phyloP scores from a whole-genome alignment of 495 filamentous ascomycete species.

The Penicillium paxilli region DNA sequence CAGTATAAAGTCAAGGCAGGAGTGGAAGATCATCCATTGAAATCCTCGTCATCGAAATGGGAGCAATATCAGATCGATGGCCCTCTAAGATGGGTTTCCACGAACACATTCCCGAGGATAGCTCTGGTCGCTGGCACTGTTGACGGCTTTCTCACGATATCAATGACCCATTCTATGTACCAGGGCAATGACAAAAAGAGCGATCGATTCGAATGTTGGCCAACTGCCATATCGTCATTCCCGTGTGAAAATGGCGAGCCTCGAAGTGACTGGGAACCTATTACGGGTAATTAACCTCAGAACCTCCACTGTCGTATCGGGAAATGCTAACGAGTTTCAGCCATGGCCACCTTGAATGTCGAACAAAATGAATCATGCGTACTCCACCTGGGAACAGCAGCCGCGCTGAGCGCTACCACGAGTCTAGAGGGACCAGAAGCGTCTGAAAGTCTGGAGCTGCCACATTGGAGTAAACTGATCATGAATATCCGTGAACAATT shows the following conservation, averaged over 20 bases:
- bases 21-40: constrained; percentile 20
- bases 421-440: constrained; percentile 6
- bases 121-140: constrained; percentile 23
- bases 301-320: background rate
- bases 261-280: constrained; percentile 27
- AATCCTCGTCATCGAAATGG: constrained; percentile 1
- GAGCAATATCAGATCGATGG: constrained; percentile 27
- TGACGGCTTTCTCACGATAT: constrained; percentile 23
- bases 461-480: constrained; percentile 34
- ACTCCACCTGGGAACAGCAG: constrained; percentile 33
- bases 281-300: constrained; percentile 28
- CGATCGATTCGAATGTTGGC: constrained; percentile 6
- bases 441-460: background rate
- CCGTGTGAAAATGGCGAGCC: constrained; percentile 5
- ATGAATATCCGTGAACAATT: constrained; percentile 40
- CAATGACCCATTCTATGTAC: constrained; percentile 19
- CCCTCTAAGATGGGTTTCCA: constrained; percentile 36
- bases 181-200: constrained; percentile 1
- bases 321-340: constrained; percentile 21
- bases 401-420: constrained; percentile 20
- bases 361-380: constrained; percentile 10
- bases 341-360: constrained; percentile 22
- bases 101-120: constrained; percentile 14
- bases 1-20: constrained; percentile 5
- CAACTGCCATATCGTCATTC: constrained; percentile 19